phyloP scores from a whole-genome alignment of 306 rosid genomes.

The Prunus mume region DNA sequence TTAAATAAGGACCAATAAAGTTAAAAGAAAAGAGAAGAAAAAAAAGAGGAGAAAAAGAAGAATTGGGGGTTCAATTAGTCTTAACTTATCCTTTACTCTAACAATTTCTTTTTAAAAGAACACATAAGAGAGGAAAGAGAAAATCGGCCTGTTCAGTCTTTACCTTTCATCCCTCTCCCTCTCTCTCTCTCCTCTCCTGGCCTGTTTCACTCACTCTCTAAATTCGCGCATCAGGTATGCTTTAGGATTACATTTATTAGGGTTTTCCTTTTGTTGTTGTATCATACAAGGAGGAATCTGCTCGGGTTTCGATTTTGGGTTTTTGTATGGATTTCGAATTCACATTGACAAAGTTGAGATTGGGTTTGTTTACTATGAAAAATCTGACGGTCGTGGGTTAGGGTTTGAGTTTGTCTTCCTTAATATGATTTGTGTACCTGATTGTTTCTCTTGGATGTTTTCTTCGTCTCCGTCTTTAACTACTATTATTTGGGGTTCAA shows the following conservation, averaged over 20 bases:
- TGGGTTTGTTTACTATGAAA: neutral
- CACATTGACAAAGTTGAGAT: neutral
- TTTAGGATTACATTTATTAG: neutral
- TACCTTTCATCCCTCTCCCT: neutral
- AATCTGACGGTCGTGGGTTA: neutral
- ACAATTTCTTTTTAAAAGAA: neutral
- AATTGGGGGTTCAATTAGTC: no score
- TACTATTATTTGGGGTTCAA: neutral
- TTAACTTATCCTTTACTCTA: neutral
- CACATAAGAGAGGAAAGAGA: no score
- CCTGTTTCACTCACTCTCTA: neutral
- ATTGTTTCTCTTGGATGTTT: neutral
- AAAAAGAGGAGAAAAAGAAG: no score
- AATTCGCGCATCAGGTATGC: neutral
- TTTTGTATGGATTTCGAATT: neutral
- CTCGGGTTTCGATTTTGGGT: neutral
- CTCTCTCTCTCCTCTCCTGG: neutral
- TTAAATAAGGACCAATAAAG: no score
- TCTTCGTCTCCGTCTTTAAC: neutral
- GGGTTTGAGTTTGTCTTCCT: neutral
- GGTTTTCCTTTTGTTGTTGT: neutral
- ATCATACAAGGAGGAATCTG: neutral
- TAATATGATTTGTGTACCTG: neutral
- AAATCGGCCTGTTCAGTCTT: neutral
- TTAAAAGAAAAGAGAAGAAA: no score